Evolutionary conservation across 1,139 yeast species (phyloP).

Genomic region (Casaregolazyma suthepensis): DNA sequence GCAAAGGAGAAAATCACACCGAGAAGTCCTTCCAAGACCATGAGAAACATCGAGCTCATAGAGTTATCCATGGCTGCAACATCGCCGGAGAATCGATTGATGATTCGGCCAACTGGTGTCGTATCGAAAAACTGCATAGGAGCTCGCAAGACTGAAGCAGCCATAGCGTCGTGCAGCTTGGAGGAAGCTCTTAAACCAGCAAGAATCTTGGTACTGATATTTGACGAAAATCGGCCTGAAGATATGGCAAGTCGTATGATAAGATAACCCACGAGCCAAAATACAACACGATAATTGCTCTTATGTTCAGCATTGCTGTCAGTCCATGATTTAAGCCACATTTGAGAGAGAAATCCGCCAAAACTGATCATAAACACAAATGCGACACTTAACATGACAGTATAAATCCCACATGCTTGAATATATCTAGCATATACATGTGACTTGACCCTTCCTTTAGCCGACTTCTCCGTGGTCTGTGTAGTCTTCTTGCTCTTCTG

Average conservation of each 20-base stretch:
- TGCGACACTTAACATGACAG: conserved; percentile 46
- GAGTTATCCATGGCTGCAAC: conserved; percentile 65
- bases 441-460: conserved; percentile 88
- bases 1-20: conserved; percentile 58
- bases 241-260: not conserved
- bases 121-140: conserved; percentile 66
- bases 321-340: conserved; percentile 95
- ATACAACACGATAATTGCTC: conserved; percentile 58
- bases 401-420: conserved; percentile 72
- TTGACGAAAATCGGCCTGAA: conserved; percentile 58
- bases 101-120: conserved; percentile 64
- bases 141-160: conserved; percentile 65
- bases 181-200: conserved; percentile 81
- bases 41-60: conserved; percentile 32
- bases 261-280: conserved; percentile 66
- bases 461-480: conserved; percentile 52
- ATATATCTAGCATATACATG: conserved; percentile 72
- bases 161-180: conserved; percentile 73
- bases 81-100: conserved; percentile 71
- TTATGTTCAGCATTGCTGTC: conserved; percentile 68
- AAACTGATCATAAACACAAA: conserved; percentile 42
- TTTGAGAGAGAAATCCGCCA: conserved; percentile 50
- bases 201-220: conserved; percentile 62
- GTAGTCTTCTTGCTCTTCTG: conserved; percentile 20
- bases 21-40: conserved; percentile 47